Evolutionary conservation across 352 stramenopile species (phyloP), one percentile per base, ranked within the genome.

Genomic region (Globisporangium recalcitrans): DNA sequence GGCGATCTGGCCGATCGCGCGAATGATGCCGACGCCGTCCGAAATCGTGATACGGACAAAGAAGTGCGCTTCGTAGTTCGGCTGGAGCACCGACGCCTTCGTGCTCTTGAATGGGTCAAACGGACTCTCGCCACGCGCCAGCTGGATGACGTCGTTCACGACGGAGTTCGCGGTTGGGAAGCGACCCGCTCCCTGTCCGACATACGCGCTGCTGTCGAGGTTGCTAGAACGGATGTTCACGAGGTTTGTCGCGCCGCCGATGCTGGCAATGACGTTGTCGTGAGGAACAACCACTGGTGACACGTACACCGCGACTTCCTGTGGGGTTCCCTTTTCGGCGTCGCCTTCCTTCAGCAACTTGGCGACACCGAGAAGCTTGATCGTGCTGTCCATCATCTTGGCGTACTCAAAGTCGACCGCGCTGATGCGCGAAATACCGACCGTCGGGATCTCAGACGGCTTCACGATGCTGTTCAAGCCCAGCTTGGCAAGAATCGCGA

Each of bases 101-200:
- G 77, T 76, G 24, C 62, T 69, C 69, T 94, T 92, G 70, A 88
- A 81, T 70, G 93, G 81, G 71, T 98, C 96, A 16, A 90, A 83
- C 51, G 93, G 72, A 16, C 82, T 76, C 60, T 97, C 87, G 16
- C 83, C 86, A n/a, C 82, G 84, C 14, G 89, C 91, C 51, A 98
- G 71, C 70, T 97, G 89, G 58, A 97, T 80, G 55, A 98, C 83
- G 80, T 99, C 96, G 68, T 96, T 97, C 53, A 98, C 89, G 56
- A 98, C 86, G 53, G 89, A 97, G 74, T 98, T 98, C 38, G 96
- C 96, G 2, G 96, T 98, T 24, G 96, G 91, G 77, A 97, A 98
- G 32, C 95, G 86, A 9, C 96, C 96, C 8, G 95, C 93, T 21
- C 96, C 96, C 9, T 96, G 88, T 3, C 96, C 96, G 27, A 95